Conservation (phyloP, 495 filamentous ascomycete genomes). For the Penicillium canariense region DNA sequence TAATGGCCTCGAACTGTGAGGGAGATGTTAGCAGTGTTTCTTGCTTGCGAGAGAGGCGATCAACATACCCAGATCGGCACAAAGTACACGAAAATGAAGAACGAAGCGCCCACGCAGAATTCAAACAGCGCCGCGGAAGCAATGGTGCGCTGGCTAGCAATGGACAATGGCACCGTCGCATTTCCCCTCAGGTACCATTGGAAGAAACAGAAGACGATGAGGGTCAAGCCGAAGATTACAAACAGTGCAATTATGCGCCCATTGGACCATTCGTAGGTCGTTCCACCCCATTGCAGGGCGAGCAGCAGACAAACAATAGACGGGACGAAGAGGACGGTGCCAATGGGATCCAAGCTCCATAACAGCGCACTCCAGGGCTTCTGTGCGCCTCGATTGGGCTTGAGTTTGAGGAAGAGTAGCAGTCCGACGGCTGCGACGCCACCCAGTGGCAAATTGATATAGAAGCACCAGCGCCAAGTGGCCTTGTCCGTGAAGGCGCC, state of each 20-base stretch:
- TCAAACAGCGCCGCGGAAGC: neutral
- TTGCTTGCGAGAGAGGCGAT: neutral
- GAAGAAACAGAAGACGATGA: neutral
- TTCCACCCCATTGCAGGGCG: conserved; percentile 5
- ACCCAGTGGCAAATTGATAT: neutral
- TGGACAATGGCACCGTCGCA: neutral
- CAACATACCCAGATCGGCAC: neutral
- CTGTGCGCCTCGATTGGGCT: neutral
- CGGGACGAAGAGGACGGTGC: conserved; percentile 1
- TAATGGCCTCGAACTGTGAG: conserved; percentile 31
- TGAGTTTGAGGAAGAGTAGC: neutral
- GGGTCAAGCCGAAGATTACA: neutral
- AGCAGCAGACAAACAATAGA: conserved; percentile 5
- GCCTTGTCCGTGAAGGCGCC: neutral
- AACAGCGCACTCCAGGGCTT: neutral
- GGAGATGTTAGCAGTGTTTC: neutral
- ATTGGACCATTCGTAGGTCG: neutral
- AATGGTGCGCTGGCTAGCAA: neutral
- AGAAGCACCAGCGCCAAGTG: too few species aligned
- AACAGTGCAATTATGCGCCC: neutral
- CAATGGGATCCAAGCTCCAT: neutral
- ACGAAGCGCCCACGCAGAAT: neutral
- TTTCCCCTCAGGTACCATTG: neutral
- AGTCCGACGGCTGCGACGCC: neutral
- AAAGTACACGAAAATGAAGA: neutral